Evolutionary conservation across 495 filamentous ascomycete genomes (phyloP).

Genomic region (Usnea hakonensis): DNA sequence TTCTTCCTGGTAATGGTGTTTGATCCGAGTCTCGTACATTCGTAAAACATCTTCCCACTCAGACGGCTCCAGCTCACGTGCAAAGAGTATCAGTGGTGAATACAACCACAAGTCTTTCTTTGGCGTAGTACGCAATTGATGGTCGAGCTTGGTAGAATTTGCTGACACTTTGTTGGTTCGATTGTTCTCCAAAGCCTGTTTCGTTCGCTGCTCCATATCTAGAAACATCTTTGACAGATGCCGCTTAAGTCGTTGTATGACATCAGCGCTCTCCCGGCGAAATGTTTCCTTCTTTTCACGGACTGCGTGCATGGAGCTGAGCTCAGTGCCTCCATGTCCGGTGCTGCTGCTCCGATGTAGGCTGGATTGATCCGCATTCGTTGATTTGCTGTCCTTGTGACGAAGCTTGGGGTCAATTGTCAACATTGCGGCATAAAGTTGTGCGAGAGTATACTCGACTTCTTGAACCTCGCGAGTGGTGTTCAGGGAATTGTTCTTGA

Average conservation of each 20-base stretch:
- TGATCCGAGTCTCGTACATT: constrained; percentile 69
- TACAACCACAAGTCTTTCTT: constrained; percentile 69
- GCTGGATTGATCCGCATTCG: constrained; percentile 38
- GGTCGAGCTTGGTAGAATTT: constrained; percentile 43
- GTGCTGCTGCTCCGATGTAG: constrained; percentile 46
- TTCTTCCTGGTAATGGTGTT: constrained; percentile 70
- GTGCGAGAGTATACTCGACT: constrained; percentile 69
- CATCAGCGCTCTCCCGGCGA: constrained; percentile 56
- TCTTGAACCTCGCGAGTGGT: constrained; percentile 60
- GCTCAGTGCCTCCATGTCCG: constrained; percentile 65
- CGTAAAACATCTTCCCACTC: constrained; percentile 75
- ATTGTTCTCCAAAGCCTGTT: constrained; percentile 43
- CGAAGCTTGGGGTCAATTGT: constrained; percentile 80
- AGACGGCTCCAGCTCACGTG: constrained; percentile 66
- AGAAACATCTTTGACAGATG: constrained; percentile 77
- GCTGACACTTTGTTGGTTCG: constrained; percentile 46
- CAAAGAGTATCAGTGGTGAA: constrained; percentile 74
- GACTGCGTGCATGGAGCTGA: constrained; percentile 86
- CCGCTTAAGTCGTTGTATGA: constrained; percentile 68
- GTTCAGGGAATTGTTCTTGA: constrained; percentile 68
- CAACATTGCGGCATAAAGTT: constrained; percentile 85
- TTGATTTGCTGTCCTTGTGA: constrained; percentile 37
- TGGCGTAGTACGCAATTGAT: constrained; percentile 42
- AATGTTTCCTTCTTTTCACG: constrained; percentile 90
- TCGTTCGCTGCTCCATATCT: constrained; percentile 59